Evolutionary conservation across 768 basidiomycete genomes (phyloP).

Genomic region (Agaricus subrufescens): DNA sequence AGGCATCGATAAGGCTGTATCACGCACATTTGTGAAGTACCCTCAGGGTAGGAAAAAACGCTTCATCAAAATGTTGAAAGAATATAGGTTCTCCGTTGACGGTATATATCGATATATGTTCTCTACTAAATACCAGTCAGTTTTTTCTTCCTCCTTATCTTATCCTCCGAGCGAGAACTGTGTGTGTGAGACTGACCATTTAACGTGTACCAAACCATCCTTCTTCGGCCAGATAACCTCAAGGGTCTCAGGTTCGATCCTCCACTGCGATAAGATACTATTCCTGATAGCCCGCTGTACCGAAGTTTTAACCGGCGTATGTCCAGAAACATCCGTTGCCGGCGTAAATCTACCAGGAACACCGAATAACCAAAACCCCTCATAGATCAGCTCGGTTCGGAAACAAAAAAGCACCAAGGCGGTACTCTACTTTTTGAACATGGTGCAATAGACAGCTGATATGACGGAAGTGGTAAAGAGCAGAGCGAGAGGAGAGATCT

Average conservation of each 20-base stretch:
- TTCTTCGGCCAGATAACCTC: conserved; percentile 99
- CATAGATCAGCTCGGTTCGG: conserved; percentile 7
- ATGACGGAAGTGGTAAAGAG: neutral
- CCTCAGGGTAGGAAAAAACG: conserved; percentile 83
- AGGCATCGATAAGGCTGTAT: neutral
- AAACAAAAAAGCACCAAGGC: conserved; percentile 8
- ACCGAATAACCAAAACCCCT: conserved; percentile 2
- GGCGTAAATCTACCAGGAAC: conserved; percentile 52
- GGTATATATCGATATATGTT: conserved; percentile 91
- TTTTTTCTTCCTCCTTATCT: neutral
- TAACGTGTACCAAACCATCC: conserved; percentile 86
- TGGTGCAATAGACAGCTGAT: conserved; percentile 17
- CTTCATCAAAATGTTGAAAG: conserved; percentile 96
- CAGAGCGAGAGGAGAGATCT: neutral
- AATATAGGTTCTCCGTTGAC: conserved; percentile 84
- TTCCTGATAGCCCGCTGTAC: conserved; percentile 87
- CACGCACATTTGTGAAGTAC: conserved; percentile 87
- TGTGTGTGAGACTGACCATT: conserved; percentile 66
- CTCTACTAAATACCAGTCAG: conserved; percentile 60
- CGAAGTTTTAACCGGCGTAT: conserved; percentile 90
- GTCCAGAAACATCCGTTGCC: conserved; percentile 79
- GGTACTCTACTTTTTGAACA: conserved; percentile 70
- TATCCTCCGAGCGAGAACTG: neutral
- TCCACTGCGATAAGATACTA: conserved; percentile 77
- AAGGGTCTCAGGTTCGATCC: conserved; percentile 71